phyloP scores from a whole-genome alignment of 495 filamentous ascomycete species.

The Pseudoneurospora amorphoporcata region DNA sequence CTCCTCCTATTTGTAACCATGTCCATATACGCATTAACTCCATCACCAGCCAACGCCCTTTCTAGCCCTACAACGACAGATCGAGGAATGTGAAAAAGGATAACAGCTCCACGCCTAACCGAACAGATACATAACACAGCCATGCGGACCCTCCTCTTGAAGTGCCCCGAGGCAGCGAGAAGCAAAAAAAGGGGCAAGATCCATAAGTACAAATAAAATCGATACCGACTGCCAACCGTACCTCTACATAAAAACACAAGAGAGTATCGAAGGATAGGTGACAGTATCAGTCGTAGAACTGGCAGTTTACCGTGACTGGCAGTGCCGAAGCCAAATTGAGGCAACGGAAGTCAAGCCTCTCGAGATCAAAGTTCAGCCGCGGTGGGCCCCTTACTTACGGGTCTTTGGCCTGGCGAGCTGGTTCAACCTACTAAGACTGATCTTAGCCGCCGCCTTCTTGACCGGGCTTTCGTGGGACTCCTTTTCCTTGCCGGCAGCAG shows the following conservation, averaged over 20 bases:
- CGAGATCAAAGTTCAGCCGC: neutral
- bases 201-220: neutral
- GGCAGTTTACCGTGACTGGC: neutral
- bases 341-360: neutral
- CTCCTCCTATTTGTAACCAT: neutral
- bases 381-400: slow-evolving; percentile 24
- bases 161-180: neutral
- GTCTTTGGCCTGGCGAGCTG: slow-evolving; percentile 44
- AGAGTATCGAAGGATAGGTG: neutral
- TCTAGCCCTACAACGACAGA: neutral
- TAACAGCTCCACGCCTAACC: neutral
- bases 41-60: neutral
- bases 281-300: neutral
- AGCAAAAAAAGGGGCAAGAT: neutral
- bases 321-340: neutral
- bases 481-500: neutral
- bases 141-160: neutral
- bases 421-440: slow-evolving; percentile 41
- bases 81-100: neutral
- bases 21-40: neutral
- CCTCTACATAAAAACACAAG: neutral
- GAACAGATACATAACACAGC: neutral
- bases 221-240: neutral
- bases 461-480: slow-evolving; percentile 19
- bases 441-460: slow-evolving; percentile 34